Percentiles rank a stretch among this genome's conserved stretches.
Evolutionary conservation across 139 green algal genomes (phyloP).

Genomic region (Prasinococcaceae sp.): DNA sequence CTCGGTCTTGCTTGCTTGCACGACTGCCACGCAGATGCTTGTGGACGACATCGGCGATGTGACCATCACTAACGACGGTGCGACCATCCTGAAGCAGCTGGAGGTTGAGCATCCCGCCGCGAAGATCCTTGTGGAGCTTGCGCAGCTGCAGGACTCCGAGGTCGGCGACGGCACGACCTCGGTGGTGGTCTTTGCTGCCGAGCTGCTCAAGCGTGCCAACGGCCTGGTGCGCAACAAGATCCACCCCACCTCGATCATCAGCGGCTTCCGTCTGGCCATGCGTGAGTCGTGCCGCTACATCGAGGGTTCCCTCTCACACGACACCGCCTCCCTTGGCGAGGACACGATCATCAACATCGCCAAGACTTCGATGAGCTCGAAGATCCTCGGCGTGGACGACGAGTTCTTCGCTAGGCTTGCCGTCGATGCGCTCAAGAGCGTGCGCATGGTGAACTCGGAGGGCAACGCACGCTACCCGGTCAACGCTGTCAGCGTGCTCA

Average conservation of each 20-base stretch:
- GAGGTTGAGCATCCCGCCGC: conserved; percentile 97
- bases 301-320: conserved; percentile 36
- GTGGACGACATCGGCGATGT: conserved; percentile 99
- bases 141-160: conserved; percentile 93
- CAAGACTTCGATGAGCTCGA: conserved; percentile 85
- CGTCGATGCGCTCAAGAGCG: conserved; percentile 60
- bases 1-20: no score
- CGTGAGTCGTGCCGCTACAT: conserved; percentile 88
- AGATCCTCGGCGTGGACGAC: conserved; percentile 69
- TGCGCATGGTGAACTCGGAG: conserved; percentile 34
- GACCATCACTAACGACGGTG: conserved; percentile 98
- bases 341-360: conserved; percentile 71
- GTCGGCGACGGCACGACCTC: conserved; percentile 95
- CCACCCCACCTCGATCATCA: conserved; percentile 96
- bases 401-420: conserved; percentile 81
- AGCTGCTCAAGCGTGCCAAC: conserved; percentile 90
- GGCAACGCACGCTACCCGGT: conserved; percentile 33
- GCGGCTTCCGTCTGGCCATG: conserved; percentile 75
- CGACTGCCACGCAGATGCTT: conserved; percentile 97
- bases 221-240: conserved; percentile 88
- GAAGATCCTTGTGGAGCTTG: conserved; percentile 98
- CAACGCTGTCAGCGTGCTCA: conserved; percentile 90
- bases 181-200: conserved; percentile 92
- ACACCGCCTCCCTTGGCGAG: conserved; percentile 18
- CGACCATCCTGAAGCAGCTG: conserved; percentile 94